phyloP scores from a whole-genome alignment of 2,329 filamentous ascomycete genomes.

The Ophiostoma perfectum region DNA sequence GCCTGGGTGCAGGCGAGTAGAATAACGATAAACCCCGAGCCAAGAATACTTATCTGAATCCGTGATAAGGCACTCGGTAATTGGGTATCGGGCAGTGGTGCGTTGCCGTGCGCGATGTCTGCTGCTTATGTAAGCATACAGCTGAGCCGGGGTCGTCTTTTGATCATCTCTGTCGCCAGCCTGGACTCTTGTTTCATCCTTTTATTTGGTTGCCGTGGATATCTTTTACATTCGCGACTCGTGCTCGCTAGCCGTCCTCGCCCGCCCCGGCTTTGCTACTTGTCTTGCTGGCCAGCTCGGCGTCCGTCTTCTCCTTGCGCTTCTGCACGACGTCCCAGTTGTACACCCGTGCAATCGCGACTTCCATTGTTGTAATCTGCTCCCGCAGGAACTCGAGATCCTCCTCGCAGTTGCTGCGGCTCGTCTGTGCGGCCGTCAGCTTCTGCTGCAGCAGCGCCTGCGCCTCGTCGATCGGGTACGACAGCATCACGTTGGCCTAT shows the following conservation, averaged over 20 bases:
- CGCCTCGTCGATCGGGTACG: conserved; percentile 87
- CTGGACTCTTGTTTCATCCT: too few species aligned
- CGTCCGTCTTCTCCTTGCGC: conserved; percentile 76
- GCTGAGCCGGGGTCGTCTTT: too few species aligned
- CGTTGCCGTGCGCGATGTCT: too few species aligned
- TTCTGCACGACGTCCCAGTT: conserved; percentile 98
- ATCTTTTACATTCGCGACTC: neutral
- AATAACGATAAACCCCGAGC: too few species aligned
- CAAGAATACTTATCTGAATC: too few species aligned
- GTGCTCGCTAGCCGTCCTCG: neutral
- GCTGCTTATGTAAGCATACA: too few species aligned
- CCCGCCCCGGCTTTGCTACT: conserved; percentile 35
- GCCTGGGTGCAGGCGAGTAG: too few species aligned
- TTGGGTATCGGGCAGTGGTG: too few species aligned
- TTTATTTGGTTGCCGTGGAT: neutral
- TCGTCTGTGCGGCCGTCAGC: conserved; percentile 70
- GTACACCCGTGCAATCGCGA: conserved; percentile 93
- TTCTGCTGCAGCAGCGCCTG: conserved; percentile 72
- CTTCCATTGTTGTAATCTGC: conserved; percentile 96
- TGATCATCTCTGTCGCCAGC: too few species aligned
- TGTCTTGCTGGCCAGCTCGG: conserved; percentile 38
- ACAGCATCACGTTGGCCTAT: conserved; percentile 82
- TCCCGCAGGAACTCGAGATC: conserved; percentile 92
- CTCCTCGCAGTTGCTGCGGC: conserved; percentile 84
- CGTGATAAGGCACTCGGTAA: too few species aligned